A percentile compares a stretch with the other conserved stretches of the same genome.
Evolutionary conservation across 176 grass and related monocot species (phyloP).

Genomic region (Tillandsia leiboldiana): DNA sequence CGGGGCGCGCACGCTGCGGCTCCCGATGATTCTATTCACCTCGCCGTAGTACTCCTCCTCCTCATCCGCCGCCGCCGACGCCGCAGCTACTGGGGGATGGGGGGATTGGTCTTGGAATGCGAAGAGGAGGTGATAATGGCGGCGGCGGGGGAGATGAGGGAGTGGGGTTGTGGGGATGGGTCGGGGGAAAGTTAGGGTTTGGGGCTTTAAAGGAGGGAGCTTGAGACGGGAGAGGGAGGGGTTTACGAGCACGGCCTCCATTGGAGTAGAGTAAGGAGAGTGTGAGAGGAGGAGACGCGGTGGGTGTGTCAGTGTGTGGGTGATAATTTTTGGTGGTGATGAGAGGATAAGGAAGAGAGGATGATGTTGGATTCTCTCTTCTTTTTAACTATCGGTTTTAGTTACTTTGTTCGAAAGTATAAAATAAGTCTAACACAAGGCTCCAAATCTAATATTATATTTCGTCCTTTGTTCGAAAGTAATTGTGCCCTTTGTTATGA

Average conservation of each 20-base stretch:
- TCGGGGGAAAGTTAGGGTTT: slow-evolving; percentile 6
- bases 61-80: slow-evolving; percentile 2
- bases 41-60: slow-evolving; percentile 65
- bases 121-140: slow-evolving; percentile 12
- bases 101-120: slow-evolving; percentile 57
- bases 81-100: slow-evolving; percentile 5
- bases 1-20: slow-evolving; percentile 48
- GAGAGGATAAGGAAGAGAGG: background rate
- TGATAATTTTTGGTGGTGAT: background rate
- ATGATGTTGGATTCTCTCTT: background rate
- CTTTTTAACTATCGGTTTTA: background rate
- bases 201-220: slow-evolving; percentile 7
- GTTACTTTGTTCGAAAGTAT: background rate
- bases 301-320: background rate
- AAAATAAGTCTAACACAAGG: background rate
- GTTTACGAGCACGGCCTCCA: slow-evolving; percentile 69
- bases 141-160: slow-evolving; percentile 14
- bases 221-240: slow-evolving; percentile 78
- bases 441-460: too few species aligned
- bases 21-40: slow-evolving; percentile 67
- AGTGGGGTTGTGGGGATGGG: background rate
- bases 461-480: too few species aligned
- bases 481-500: too few species aligned
- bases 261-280: slow-evolving; percentile 13
- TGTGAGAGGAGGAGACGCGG: background rate